phyloP scores from a whole-genome alignment of 352 stramenopile species.

The Pythium aquatile region DNA sequence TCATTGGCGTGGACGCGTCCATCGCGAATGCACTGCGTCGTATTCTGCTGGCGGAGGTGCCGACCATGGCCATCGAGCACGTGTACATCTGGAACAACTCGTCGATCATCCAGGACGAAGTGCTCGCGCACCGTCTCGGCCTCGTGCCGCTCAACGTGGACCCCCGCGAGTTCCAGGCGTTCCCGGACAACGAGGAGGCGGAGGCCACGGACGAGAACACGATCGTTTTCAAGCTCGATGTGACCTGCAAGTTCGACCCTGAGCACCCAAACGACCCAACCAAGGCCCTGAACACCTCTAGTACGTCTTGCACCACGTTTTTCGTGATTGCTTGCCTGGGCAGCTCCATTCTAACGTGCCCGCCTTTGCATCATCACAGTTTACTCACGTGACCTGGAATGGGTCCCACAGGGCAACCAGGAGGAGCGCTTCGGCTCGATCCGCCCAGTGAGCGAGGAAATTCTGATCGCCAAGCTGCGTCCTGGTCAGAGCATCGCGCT shows the following conservation, averaged over 20 bases:
- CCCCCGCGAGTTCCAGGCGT: conserved; percentile 83
- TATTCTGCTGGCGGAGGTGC: conserved; percentile 90
- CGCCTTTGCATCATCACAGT: conserved; percentile 39
- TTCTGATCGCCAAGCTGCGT: conserved; percentile 95
- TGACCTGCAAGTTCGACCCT: conserved; percentile 84
- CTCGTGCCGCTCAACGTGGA: conserved; percentile 85
- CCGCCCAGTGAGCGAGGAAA: conserved; percentile 93
- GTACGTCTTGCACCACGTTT: conserved; percentile 27
- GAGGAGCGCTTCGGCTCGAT: conserved; percentile 86
- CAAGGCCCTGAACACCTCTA: conserved; percentile 64
- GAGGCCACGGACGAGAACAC: conserved; percentile 95
- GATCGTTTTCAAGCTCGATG: conserved; percentile 95
- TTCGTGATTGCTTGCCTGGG: too few relatives aligned
- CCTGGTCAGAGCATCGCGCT: conserved; percentile 96
- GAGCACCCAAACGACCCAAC: conserved; percentile 61
- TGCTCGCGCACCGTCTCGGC: conserved; percentile 89
- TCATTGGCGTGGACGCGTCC: conserved; percentile 89
- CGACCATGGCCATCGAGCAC: conserved; percentile 93
- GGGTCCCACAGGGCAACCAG: conserved; percentile 96
- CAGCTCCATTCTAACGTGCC: background rate
- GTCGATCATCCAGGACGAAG: conserved; percentile 93
- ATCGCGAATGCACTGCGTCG: conserved; percentile 91
- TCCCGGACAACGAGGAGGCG: conserved; percentile 84
- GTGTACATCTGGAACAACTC: conserved; percentile 95
- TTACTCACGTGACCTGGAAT: conserved; percentile 95